phyloP scores from a whole-genome alignment of 1,284 basidiomycete species.

The Wallemia hederae region DNA sequence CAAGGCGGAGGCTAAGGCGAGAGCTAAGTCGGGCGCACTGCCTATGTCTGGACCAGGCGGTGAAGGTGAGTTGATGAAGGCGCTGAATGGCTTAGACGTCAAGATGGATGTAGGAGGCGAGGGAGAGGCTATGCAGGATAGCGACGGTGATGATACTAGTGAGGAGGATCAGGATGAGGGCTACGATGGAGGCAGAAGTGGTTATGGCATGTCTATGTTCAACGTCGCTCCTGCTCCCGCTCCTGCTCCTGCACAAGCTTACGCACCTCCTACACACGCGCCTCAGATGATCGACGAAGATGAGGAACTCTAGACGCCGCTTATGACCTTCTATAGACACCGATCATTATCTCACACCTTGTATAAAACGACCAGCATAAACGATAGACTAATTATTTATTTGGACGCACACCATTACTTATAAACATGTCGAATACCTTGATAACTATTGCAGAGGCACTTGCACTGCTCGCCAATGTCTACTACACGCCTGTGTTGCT shows the following conservation, averaged over 20 bases:
- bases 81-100: background rate
- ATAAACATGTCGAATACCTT: too few relatives aligned
- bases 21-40: background rate
- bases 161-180: background rate
- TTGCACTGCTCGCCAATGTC: background rate
- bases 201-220: background rate
- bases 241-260: background rate
- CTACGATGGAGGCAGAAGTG: background rate
- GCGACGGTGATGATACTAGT: too few relatives aligned
- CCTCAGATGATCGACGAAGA: background rate
- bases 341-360: too few relatives aligned
- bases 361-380: background rate
- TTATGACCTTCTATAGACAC: too few relatives aligned
- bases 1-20: background rate
- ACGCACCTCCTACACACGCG: background rate
- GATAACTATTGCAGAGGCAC: background rate
- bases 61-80: conserved; percentile 1
- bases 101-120: too few relatives aligned
- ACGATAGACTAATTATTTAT: too few relatives aligned
- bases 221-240: background rate
- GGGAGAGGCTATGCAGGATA: background rate
- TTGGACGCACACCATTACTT: too few relatives aligned
- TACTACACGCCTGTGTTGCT: background rate
- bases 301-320: background rate
- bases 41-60: background rate